Evolutionary conservation across 2,329 filamentous ascomycete genomes (phyloP), one percentile per base, ranked within the genome.

Genomic region (Fonsecaea pugnacius): DNA sequence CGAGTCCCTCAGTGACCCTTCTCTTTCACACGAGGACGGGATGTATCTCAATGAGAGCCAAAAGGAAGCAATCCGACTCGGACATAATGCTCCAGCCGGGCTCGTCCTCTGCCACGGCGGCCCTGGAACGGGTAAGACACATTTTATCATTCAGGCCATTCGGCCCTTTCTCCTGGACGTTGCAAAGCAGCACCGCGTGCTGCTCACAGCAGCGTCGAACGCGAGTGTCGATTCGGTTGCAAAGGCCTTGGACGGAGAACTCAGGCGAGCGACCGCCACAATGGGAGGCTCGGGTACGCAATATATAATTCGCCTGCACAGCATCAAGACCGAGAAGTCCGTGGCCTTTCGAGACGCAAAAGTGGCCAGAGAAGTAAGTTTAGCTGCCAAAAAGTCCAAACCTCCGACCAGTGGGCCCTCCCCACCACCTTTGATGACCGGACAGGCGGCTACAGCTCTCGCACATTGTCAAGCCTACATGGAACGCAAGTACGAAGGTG

Each of bases 31-130:
- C 3, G 46, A 58, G 27, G 16, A 61, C 1, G 16, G n/a, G 8
- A 54, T 65, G 58, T 24, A 62, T 14, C 63, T 65, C 38, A 65
- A 65, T 32, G 50, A 62, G 4, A 58, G 63, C 35, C 63, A 65
- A n/a, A 62, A 54, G 36, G 46, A 27, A 14, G 63, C 58, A 24
- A 65, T 62, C 21, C 24, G 36, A 4, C 24, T 62, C 21, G 63
- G 33, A 4, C 33, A 48, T 14, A 16, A 35, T n/a, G 63, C 63
- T 36, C 63, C 63, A 18, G 63, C 40, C 4, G 58, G 63, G 18
- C 55, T 65, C 53, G 33, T 65, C 51, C 32, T 65, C 8, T 58
- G 58, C 18, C 63, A 65, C 40, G 63, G 63, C 21, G 59, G 63
- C 4, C 63, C 63, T 5, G 63, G 63, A 14, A 62, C 63, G 1